Evolutionary conservation across 257 asterid species (phyloP).

Genomic region (Przewalskia tangutica): DNA sequence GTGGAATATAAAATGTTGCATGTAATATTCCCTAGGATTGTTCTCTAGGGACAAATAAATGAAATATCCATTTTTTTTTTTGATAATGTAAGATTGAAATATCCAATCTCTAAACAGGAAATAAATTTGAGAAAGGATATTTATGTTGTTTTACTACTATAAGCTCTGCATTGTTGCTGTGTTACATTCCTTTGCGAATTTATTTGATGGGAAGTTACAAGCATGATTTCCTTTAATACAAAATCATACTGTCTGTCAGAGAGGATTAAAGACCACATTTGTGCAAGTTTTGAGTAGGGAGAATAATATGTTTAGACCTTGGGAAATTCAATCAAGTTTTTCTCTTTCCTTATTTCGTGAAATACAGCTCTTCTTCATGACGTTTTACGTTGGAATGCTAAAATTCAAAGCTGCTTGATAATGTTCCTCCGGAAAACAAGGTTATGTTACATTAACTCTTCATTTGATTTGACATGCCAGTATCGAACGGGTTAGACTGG

Average conservation of each 20-base stretch:
- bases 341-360: neutral
- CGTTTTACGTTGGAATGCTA: neutral
- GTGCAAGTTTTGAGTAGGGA: neutral
- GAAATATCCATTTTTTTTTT: neutral
- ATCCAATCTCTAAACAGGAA: neutral
- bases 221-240: neutral
- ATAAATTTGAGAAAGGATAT: neutral
- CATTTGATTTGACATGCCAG: neutral
- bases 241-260: neutral
- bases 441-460: neutral
- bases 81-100: neutral
- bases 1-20: neutral
- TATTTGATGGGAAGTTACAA: neutral
- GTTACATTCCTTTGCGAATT: neutral
- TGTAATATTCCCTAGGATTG: neutral
- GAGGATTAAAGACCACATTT: neutral
- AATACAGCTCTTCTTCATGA: neutral
- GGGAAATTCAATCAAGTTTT: neutral
- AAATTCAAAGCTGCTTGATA: neutral
- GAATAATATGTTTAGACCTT: neutral
- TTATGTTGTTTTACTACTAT: neutral
- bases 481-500: neutral
- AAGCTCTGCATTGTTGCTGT: neutral
- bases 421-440: neutral
- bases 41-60: neutral